Evolutionary conservation across 2,329 filamentous ascomycete species (phyloP).

Genomic region (Zymoseptoria ardabiliae): DNA sequence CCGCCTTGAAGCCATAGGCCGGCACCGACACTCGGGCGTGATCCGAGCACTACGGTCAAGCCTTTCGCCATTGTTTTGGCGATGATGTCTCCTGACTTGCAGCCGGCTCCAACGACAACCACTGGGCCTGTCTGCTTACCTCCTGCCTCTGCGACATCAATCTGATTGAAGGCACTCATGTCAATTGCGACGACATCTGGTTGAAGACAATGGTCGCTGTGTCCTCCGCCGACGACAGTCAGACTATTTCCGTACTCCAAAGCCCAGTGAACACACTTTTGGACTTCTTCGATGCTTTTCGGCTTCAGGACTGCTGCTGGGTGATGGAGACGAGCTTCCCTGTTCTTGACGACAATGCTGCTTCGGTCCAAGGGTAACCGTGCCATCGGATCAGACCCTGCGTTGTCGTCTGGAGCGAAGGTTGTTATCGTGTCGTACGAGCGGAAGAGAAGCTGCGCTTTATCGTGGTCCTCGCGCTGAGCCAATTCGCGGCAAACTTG

Average conservation of each 20-base stretch:
- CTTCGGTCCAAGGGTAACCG: constrained; percentile 34
- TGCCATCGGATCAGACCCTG: constrained; percentile 37
- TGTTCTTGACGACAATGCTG: constrained; percentile 42
- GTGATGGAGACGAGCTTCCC: constrained; percentile 41
- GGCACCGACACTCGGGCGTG: constrained; percentile 56
- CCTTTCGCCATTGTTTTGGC: constrained; percentile 39
- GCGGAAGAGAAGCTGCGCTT: constrained; percentile 41
- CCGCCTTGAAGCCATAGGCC: constrained; percentile 60
- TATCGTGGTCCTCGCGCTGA: constrained; percentile 31
- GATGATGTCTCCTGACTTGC: constrained; percentile 50
- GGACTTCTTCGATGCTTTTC: constrained; percentile 42
- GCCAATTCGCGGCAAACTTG: constrained; percentile 45
- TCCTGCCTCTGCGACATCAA: constrained; percentile 35
- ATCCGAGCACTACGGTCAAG: constrained; percentile 52
- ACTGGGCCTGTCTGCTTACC: constrained; percentile 24
- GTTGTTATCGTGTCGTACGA: constrained; percentile 44
- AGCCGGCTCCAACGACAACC: constrained; percentile 49
- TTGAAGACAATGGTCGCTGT: constrained; percentile 53
- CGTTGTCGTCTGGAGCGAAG: constrained; percentile 43
- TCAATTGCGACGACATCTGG: constrained; percentile 49
- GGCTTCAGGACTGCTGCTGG: constrained; percentile 44
- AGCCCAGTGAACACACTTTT: constrained; percentile 52
- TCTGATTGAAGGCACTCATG: constrained; percentile 49
- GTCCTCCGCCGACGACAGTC: constrained; percentile 46
- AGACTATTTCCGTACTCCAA: constrained; percentile 35